phyloP scores from a whole-genome alignment of 1,284 basidiomycete genomes.

The Athelia sp. region DNA sequence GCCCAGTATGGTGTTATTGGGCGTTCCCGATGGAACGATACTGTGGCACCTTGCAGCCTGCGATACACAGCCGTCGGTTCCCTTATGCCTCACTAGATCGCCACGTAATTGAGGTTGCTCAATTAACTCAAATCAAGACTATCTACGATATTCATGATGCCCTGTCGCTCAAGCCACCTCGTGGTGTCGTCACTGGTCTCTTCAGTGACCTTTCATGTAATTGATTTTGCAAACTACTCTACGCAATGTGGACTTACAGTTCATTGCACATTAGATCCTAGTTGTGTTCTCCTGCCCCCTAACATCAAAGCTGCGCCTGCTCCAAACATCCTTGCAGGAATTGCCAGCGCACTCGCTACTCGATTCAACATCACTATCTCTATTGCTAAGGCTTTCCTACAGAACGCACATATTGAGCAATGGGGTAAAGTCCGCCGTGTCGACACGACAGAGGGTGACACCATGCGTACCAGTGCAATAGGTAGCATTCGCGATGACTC shows the following conservation, averaged over 20 bases:
- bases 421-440: conserved; percentile 12
- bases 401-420: neutral
- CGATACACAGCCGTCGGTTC: conserved; percentile 15
- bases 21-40: conserved; percentile 32
- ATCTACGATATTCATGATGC: conserved; percentile 13
- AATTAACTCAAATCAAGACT: conserved; percentile 17
- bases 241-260: neutral
- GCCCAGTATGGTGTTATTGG: conserved; percentile 40
- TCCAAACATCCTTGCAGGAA: neutral
- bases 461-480: conserved; percentile 7
- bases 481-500: neutral
- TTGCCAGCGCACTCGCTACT: conserved; percentile 6
- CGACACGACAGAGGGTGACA: conserved; percentile 11
- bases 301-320: neutral
- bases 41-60: conserved; percentile 17
- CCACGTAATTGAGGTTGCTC: conserved; percentile 14
- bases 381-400: neutral
- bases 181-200: neutral
- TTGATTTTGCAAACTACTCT: neutral
- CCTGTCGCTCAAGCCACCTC: conserved; percentile 5
- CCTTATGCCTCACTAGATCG: conserved; percentile 22
- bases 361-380: conserved; percentile 2
- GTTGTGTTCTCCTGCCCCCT: conserved; percentile 4
- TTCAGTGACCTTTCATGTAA: conserved; percentile 1
- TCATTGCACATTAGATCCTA: conserved; percentile 1